Conservation (phyloP, 1,284 basidiomycete species). For the Caloboletus inedulis region DNA sequence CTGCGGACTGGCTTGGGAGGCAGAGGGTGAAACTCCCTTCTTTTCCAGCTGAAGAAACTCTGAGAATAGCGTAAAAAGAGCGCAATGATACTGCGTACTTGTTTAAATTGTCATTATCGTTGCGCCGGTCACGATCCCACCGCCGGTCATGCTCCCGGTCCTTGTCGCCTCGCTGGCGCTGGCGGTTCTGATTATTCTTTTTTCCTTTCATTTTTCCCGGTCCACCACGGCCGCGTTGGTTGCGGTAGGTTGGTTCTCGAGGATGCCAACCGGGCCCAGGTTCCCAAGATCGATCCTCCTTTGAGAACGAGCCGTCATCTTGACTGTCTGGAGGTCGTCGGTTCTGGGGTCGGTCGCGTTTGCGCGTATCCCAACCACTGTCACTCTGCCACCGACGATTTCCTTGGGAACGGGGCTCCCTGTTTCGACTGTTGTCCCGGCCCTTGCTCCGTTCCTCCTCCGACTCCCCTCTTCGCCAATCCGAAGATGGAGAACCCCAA, state of each 20-base stretch:
- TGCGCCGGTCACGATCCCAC: slow-evolving; percentile 57
- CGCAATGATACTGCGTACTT: slow-evolving; percentile 48
- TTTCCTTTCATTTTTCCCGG: slow-evolving; percentile 37
- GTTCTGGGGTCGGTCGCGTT: slow-evolving; percentile 33
- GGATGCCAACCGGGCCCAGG: slow-evolving; percentile 59
- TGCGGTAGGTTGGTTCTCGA: slow-evolving; percentile 37
- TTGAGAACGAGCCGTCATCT: slow-evolving; percentile 28
- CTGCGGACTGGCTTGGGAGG: slow-evolving; percentile 35
- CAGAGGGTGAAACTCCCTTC: slow-evolving; percentile 42
- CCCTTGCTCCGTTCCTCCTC: slow-evolving; percentile 32
- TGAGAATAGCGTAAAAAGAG: background rate
- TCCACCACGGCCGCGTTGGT: slow-evolving; percentile 39
- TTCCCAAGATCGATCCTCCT: slow-evolving; percentile 57
- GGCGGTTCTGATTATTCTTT: slow-evolving; percentile 41
- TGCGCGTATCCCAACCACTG: slow-evolving; percentile 39
- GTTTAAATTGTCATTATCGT: slow-evolving; percentile 63
- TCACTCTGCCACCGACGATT: slow-evolving; percentile 37
- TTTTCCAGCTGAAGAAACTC: slow-evolving; percentile 45
- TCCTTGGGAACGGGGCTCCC: slow-evolving; percentile 29
- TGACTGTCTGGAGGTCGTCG: slow-evolving; percentile 30
- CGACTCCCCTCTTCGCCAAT: slow-evolving; percentile 32
- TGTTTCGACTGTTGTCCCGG: slow-evolving; percentile 29
- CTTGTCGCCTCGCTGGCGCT: slow-evolving; percentile 52
- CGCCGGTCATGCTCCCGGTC: slow-evolving; percentile 39
- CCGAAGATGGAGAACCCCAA: slow-evolving; percentile 44